These are phyloP conservation scores for Aspergillus cejpii DNA, from an alignment of 2,329 filamentous ascomycete genomes.

Conservation along the genomic window DNA sequence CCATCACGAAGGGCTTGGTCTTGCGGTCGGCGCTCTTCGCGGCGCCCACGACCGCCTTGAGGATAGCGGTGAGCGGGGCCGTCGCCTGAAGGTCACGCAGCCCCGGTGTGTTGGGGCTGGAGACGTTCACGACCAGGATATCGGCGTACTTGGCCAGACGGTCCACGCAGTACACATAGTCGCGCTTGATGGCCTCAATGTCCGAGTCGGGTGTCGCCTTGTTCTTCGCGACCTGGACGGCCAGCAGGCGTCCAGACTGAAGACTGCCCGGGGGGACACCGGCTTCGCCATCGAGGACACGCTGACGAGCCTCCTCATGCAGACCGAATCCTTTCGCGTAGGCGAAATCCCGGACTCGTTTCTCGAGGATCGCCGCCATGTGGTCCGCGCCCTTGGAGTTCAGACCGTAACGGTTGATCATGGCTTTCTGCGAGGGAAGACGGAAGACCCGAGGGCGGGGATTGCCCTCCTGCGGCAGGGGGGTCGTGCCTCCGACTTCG, in stretches of 20 bases:
- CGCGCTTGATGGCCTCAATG: slow-evolving; percentile 67
- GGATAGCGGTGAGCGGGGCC: slow-evolving; percentile 71
- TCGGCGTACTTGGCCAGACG: slow-evolving; percentile 82
- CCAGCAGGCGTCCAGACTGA: slow-evolving; percentile 65
- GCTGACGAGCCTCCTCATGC: slow-evolving; percentile 57
- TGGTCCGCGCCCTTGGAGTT: slow-evolving; percentile 86
- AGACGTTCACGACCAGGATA: slow-evolving; percentile 96
- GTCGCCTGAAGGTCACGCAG: slow-evolving; percentile 78
- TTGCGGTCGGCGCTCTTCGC: slow-evolving; percentile 63
- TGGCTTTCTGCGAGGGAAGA: slow-evolving; percentile 70
- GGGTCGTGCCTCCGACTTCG: slow-evolving; percentile 86
- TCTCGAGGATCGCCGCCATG: slow-evolving; percentile 70
- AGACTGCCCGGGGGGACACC: slow-evolving; percentile 78
- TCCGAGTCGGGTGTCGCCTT: slow-evolving; percentile 82
- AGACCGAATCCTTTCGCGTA: slow-evolving; percentile 60
- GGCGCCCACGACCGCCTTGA: slow-evolving; percentile 75
- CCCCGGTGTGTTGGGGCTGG: slow-evolving; percentile 90
- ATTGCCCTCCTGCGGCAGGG: slow-evolving; percentile 81
- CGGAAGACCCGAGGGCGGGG: slow-evolving; percentile 82
- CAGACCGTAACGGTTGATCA: slow-evolving; percentile 94
- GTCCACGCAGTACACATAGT: slow-evolving; percentile 85
- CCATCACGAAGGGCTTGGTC: slow-evolving; percentile 78
- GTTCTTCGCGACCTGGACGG: slow-evolving; percentile 95
- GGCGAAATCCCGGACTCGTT: slow-evolving; percentile 72
- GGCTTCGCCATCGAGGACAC: slow-evolving; percentile 69